Evolutionary conservation across 495 filamentous ascomycete genomes (phyloP).

Genomic region (Cladorrhinum samala): DNA sequence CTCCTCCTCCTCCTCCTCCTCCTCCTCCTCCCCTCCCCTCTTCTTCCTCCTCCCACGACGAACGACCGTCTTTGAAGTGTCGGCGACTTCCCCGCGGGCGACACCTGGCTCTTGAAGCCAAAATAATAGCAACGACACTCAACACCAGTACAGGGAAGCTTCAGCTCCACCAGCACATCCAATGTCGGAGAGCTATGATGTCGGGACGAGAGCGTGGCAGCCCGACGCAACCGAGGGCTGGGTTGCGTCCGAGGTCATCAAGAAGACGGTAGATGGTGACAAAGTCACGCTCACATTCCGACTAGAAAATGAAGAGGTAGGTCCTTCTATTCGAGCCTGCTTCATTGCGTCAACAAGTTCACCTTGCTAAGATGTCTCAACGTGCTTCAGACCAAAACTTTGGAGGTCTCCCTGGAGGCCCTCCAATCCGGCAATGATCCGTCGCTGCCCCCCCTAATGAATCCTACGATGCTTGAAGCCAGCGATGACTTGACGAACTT

Average conservation of each 20-base stretch:
- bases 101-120: constrained; percentile 24
- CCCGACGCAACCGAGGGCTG: constrained; percentile 92
- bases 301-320: constrained; percentile 89
- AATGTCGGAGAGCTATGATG: constrained; percentile 97
- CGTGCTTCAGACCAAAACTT: constrained; percentile 57
- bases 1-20: not conserved
- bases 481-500: constrained; percentile 97
- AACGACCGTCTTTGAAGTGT: constrained; percentile 6
- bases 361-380: constrained; percentile 19
- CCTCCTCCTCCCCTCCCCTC: not conserved
- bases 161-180: constrained; percentile 18
- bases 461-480: constrained; percentile 95
- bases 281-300: constrained; percentile 81
- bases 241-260: constrained; percentile 90
- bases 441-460: constrained; percentile 90
- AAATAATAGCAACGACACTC: constrained; percentile 10
- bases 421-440: constrained; percentile 63
- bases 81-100: constrained; percentile 8
- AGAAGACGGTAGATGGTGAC: constrained; percentile 76
- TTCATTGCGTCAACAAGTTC: not conserved
- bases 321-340: constrained; percentile 16
- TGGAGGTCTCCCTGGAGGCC: constrained; percentile 73
- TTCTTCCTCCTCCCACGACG: not conserved
- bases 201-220: constrained; percentile 97
- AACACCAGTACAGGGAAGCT: constrained; percentile 2